Base-by-base conservation (phyloP, 2,329 filamentous ascomycete species). In the Fusarium sp. region DNA sequence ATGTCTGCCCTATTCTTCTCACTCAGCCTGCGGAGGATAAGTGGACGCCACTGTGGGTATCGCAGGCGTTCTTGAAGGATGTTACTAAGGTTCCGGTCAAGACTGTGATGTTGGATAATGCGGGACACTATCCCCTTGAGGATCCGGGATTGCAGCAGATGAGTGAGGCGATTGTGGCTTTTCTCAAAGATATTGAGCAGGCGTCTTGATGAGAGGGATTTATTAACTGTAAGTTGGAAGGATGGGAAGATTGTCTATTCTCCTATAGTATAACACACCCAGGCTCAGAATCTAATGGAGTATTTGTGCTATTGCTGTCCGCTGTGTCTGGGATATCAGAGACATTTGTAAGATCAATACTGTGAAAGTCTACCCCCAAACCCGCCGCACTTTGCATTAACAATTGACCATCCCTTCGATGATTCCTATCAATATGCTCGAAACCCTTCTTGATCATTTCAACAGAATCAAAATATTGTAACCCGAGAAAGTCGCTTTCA, bases 1-100 rank as follows among this genome's bases (percentile, higher is more conserved):
- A 63, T n/a, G 33, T 25, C 2, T 63, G 60, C 20, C 60, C 57
- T 3, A 41, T 63, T 11, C 14, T 63, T 13, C n/a, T 56, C 39
- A 63, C 57, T 1, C 50, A 63, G 22, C 60, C 60, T 0, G 50
- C 37, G 0, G 22, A 50, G 4, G 60, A 63, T 8, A 2, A 33
- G 0, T 63, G 60, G 58, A 57, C 44, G 17, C 44, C 50, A 2
- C 4, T 56, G 10, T 63, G 39, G 50, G 44, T 57, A 0, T 48
- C 58, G 13, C 37, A 63, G 8, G 39, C 27, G 1, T 56, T 45
- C 11, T 44, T 63, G 44, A 63, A 20, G 8, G 44, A 37, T 37
- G 33, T 63, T 2, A 43, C 15, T 0, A 63, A 57, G 13, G 39
- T 57, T 0, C 13, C 25, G 11, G 22, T 63, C 1, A 63, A 63